phyloP scores from a whole-genome alignment of 2,329 filamentous ascomycete genomes.

The Fusarium sp. region DNA sequence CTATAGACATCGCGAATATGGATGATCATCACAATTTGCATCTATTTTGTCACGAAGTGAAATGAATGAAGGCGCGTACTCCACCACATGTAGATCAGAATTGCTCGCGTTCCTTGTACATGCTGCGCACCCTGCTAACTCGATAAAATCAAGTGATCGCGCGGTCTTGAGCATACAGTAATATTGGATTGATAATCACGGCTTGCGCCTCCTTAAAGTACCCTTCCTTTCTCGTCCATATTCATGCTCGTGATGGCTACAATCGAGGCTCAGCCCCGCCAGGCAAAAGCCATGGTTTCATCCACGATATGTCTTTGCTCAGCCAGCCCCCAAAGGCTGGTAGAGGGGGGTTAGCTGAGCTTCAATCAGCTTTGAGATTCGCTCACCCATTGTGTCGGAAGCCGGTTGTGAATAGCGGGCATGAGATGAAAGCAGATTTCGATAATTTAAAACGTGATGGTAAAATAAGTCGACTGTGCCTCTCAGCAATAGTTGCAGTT shows the following conservation, averaged over 20 bases:
- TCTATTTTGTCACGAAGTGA: too few relatives aligned
- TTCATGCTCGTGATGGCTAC: neutral
- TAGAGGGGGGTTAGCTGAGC: neutral
- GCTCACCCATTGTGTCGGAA: neutral
- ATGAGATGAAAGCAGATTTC: fast-evolving
- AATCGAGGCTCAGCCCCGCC: neutral
- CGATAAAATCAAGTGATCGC: too few relatives aligned
- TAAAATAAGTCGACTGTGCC: fast-evolving
- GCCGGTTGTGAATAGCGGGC: neutral
- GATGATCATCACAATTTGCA: too few relatives aligned
- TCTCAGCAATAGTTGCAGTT: too few relatives aligned
- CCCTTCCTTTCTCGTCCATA: neutral
- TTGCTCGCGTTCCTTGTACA: too few relatives aligned
- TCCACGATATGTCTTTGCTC: neutral
- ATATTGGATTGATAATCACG: fast-evolving
- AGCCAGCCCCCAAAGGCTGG: neutral
- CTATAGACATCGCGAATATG: too few relatives aligned
- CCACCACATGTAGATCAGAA: too few relatives aligned
- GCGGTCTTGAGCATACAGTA: too few relatives aligned
- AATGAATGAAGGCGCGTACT: too few relatives aligned
- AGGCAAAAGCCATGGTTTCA: neutral
- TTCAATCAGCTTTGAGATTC: neutral
- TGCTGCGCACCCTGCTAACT: too few relatives aligned
- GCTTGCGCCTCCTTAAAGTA: neutral
- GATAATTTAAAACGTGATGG: fast-evolving